These are phyloP conservation scores for Elongisporangium undulatum DNA, from an alignment of 352 stramenopile genomes.

Conservation along the genomic window DNA sequence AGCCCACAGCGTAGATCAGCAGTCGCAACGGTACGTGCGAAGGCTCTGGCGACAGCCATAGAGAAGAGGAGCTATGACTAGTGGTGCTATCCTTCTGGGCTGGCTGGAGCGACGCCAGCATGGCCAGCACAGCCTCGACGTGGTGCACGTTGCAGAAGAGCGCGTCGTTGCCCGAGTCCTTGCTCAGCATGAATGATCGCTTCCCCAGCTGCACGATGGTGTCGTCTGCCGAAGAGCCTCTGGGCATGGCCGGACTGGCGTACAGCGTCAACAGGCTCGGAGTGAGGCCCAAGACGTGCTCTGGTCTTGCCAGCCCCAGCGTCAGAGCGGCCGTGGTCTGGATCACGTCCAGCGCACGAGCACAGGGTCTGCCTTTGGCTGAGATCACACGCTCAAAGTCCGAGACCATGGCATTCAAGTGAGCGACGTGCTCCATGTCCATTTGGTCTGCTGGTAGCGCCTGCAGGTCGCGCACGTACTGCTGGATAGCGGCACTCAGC, in stretches of 20 bases:
- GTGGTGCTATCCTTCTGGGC: background rate
- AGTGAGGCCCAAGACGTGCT: conserved; percentile 32
- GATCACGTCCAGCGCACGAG: background rate
- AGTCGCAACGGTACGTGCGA: conserved; percentile 20
- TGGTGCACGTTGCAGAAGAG: conserved; percentile 62
- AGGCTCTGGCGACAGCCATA: background rate
- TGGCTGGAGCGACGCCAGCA: background rate
- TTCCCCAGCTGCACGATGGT: conserved; percentile 38
- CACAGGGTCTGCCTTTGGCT: background rate
- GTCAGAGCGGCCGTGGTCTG: conserved; percentile 11
- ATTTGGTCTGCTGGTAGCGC: background rate
- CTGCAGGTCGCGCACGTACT: background rate
- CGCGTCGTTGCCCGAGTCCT: conserved; percentile 58
- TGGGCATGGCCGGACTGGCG: background rate
- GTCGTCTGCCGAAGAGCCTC: background rate
- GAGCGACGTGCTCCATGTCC: background rate
- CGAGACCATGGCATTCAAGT: background rate
- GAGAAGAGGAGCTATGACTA: background rate
- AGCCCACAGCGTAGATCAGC: conserved; percentile 67
- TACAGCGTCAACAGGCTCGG: conserved; percentile 42
- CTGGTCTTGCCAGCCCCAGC: conserved; percentile 22
- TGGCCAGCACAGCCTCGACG: conserved; percentile 45
- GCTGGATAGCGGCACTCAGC: background rate
- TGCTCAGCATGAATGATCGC: conserved; percentile 67
- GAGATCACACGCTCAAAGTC: background rate